Evolutionary conservation across 2,329 filamentous ascomycete genomes (phyloP).

Genomic region (Ramularia collo-cygni): DNA sequence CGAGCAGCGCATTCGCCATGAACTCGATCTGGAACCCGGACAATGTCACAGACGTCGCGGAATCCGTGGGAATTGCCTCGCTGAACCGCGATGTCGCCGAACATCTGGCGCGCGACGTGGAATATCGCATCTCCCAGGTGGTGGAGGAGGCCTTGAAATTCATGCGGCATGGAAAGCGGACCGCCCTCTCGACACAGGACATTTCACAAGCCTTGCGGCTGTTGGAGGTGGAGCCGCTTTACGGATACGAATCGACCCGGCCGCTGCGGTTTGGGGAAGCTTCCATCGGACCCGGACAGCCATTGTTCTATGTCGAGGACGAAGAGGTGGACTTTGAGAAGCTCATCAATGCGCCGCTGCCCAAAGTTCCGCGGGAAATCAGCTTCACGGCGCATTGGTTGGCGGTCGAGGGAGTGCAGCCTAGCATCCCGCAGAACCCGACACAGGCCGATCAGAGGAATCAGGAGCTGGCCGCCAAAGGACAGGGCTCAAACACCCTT

Average conservation of each 20-base stretch:
- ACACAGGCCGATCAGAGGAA: conserved; percentile 66
- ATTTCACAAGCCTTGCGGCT: conserved; percentile 77
- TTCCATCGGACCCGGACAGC: conserved; percentile 85
- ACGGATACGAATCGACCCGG: conserved; percentile 89
- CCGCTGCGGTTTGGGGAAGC: conserved; percentile 90
- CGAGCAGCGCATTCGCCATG: conserved; percentile 29
- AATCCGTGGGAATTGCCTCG: conserved; percentile 81
- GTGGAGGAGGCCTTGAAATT: conserved; percentile 91
- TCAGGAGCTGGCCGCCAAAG: conserved; percentile 83
- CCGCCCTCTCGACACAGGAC: conserved; percentile 81
- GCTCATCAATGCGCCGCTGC: conserved; percentile 90
- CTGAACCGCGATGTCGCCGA: conserved; percentile 82
- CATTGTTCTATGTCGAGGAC: conserved; percentile 94
- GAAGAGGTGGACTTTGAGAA: conserved; percentile 99
- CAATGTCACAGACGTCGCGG: conserved; percentile 90
- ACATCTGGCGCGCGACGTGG: conserved; percentile 84
- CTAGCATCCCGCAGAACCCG: conserved; percentile 92
- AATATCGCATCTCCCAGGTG: conserved; percentile 89
- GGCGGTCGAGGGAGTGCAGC: conserved; percentile 93
- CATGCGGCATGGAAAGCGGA: conserved; percentile 87
- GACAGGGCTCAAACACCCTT: conserved; percentile 78
- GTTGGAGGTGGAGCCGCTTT: conserved; percentile 88
- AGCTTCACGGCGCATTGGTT: conserved; percentile 96
- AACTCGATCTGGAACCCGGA: conserved; percentile 84
- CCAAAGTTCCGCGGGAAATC: conserved; percentile 88